phyloP scores from a whole-genome alignment of 2,329 filamentous ascomycete genomes.

The Aspergillus pseudoviridinutans region DNA sequence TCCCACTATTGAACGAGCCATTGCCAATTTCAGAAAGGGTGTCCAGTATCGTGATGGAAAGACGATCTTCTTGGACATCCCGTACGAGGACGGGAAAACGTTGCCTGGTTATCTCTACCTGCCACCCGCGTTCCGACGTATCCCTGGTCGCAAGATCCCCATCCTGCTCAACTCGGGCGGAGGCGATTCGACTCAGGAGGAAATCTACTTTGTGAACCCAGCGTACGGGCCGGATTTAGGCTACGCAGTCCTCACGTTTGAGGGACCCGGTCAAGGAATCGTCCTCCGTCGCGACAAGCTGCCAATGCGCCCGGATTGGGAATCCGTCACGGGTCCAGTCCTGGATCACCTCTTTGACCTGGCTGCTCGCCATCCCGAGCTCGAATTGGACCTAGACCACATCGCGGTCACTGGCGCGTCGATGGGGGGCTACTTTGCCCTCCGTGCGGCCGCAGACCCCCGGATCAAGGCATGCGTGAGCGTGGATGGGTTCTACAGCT shows the following conservation, averaged over 20 bases:
- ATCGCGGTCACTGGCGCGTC: constrained; percentile 39
- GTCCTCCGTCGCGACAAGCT: constrained; percentile 26
- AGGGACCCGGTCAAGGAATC: constrained; percentile 47
- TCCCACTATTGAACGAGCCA: constrained; percentile 18
- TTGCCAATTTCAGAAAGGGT: constrained; percentile 25
- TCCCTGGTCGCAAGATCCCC: constrained; percentile 27
- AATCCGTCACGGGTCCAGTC: constrained; percentile 30
- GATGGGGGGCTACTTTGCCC: constrained; percentile 46
- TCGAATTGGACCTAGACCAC: constrained; percentile 33
- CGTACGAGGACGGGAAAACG: constrained; percentile 34
- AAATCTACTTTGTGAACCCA: constrained; percentile 36
- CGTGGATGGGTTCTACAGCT: constrained; percentile 35
- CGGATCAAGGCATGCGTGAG: constrained; percentile 45
- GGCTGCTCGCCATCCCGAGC: constrained; percentile 5
- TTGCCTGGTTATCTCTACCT: constrained; percentile 37
- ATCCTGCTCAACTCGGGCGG: constrained; percentile 37
- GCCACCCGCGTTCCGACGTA: constrained; percentile 18
- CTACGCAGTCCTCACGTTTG: constrained; percentile 45
- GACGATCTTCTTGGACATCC: constrained; percentile 33
- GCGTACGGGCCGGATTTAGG: constrained; percentile 27
- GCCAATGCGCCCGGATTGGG: constrained; percentile 38
- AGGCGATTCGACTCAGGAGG: constrained; percentile 38
- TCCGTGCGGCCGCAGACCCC: constrained; percentile 40
- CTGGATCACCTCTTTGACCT: constrained; percentile 27
- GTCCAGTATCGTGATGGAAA: constrained; percentile 25